A percentile compares a stretch with the other conserved stretches of the same genome.
These are phyloP conservation scores for Keithomyces neogunnii DNA, from an alignment of 2,329 filamentous ascomycete genomes.

Conservation along the genomic window DNA sequence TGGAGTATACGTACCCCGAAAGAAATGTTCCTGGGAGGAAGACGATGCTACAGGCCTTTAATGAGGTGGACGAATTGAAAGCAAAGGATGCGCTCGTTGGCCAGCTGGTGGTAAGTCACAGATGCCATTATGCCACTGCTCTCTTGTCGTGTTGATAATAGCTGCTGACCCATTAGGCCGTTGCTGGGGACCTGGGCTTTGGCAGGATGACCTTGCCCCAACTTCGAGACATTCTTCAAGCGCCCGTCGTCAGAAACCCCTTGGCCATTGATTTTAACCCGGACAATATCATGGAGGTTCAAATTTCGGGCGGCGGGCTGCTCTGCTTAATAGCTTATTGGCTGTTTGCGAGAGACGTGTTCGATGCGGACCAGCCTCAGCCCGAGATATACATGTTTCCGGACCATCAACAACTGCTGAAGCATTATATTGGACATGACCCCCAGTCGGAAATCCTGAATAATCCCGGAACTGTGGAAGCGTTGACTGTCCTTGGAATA, in stretches of 20 bases:
- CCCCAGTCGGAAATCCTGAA: slow-evolving; percentile 39
- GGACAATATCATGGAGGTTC: slow-evolving; percentile 40
- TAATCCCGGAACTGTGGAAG: slow-evolving; percentile 48
- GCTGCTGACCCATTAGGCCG: slow-evolving; percentile 32
- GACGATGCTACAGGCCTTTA: slow-evolving; percentile 56
- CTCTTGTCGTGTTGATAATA: neutral
- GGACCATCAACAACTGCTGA: slow-evolving; percentile 46
- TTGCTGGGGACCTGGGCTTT: slow-evolving; percentile 55
- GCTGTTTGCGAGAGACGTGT: slow-evolving; percentile 54
- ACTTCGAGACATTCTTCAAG: slow-evolving; percentile 35
- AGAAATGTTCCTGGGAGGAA: slow-evolving; percentile 52
- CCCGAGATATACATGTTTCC: slow-evolving; percentile 52
- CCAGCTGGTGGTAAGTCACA: slow-evolving; percentile 53
- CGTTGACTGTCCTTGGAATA: slow-evolving; percentile 50
- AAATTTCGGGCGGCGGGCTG: slow-evolving; percentile 50
- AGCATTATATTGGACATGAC: slow-evolving; percentile 43
- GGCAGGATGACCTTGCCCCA: slow-evolving; percentile 35
- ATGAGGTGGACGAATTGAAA: slow-evolving; percentile 52
- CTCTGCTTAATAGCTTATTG: slow-evolving; percentile 53
- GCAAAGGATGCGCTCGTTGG: slow-evolving; percentile 60
- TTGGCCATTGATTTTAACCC: slow-evolving; percentile 37
- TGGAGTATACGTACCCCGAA: slow-evolving; percentile 60
- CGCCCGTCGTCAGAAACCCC: slow-evolving; percentile 34
- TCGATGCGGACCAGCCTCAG: slow-evolving; percentile 44
- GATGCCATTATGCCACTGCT: neutral